Conservation (phyloP, 352 stramenopile genomes). For the Detonula confervacea region DNA sequence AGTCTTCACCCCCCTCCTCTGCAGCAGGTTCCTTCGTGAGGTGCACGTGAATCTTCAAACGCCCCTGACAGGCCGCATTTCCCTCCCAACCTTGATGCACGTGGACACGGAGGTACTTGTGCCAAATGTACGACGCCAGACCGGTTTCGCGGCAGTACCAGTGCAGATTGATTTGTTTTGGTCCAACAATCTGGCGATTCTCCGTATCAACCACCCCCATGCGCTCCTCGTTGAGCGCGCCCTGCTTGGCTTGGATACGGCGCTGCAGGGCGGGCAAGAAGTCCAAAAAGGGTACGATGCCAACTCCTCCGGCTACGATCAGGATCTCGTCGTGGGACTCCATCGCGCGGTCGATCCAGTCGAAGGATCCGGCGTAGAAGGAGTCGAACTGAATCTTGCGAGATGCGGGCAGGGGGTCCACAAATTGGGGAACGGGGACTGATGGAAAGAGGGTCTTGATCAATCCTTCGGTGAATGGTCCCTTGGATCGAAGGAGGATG, state of each 20-base stretch:
- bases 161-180: neutral
- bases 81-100: neutral
- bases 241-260: neutral
- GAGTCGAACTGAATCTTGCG: slow-evolving; percentile 3
- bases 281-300: neutral
- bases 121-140: neutral
- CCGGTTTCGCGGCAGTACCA: neutral
- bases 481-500: neutral
- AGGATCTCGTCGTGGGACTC: neutral
- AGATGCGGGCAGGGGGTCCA: neutral
- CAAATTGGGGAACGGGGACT: neutral
- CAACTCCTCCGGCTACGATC: neutral
- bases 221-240: neutral
- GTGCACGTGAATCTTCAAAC: neutral
- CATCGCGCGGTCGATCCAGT: neutral
- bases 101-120: neutral
- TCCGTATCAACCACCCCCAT: neutral
- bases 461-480: neutral
- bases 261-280: neutral
- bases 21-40: neutral
- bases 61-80: neutral
- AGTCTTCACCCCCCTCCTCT: neutral
- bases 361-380: neutral
- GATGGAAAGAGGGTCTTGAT: neutral
- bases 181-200: neutral